A percentile compares a stretch with the other conserved stretches of the same genome.
phyloP scores from a whole-genome alignment of 1,139 yeast genomes.

The Yamadazyma buinensis region DNA sequence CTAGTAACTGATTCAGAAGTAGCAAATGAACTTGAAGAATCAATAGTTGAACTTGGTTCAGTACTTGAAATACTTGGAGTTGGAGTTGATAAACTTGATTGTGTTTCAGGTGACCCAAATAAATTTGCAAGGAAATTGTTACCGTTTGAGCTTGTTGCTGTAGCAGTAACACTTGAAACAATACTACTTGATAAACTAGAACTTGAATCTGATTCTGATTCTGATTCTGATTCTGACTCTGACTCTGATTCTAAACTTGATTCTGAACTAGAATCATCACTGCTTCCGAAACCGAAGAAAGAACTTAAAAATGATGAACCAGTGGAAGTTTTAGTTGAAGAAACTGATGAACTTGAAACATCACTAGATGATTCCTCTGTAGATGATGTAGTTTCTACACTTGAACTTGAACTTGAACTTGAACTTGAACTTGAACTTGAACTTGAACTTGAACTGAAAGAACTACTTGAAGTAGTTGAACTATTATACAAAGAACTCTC shows the following conservation, averaged over 20 bases:
- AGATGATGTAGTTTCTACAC: conserved; percentile 4
- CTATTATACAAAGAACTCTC: conserved; percentile 1
- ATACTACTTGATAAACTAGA: not conserved
- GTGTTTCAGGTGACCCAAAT: not conserved
- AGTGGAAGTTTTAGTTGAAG: conserved; percentile 1
- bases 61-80: conserved; percentile 5
- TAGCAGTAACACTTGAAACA: conserved; percentile 1
- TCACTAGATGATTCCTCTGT: conserved; percentile 3
- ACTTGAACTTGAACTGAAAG: conserved; percentile 12
- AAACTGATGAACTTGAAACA: conserved; percentile 2
- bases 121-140: conserved; percentile 3
- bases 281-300: conserved; percentile 3
- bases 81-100: conserved; percentile 2
- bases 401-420: conserved; percentile 7
- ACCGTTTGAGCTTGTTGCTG: conserved; percentile 1
- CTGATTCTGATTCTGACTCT: not conserved
- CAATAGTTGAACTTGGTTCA: conserved; percentile 4
- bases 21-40: conserved; percentile 1
- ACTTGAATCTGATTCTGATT: not conserved
- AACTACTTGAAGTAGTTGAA: conserved; percentile 1
- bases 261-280: conserved; percentile 2
- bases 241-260: not conserved
- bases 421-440: conserved; percentile 12
- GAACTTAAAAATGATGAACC: conserved; percentile 2
- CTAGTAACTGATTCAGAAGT: not conserved